Evolutionary conservation across 129 eudicot genomes (phyloP), one percentile per base, ranked within the genome.

Genomic region (Arctium minus): DNA sequence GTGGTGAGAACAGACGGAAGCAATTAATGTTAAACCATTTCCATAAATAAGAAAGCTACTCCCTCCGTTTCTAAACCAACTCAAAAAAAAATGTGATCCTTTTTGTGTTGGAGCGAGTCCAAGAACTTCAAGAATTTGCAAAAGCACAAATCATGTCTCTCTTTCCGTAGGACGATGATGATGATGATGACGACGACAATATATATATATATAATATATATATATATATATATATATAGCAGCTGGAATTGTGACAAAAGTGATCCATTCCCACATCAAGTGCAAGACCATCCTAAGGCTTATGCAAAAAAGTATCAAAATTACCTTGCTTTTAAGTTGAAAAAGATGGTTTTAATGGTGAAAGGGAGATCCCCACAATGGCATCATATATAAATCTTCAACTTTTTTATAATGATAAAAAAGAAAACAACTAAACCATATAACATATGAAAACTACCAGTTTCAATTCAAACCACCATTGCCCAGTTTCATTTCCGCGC

Each of bases 401-500:
- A 83, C 65, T 60, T 73, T 60, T 60, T 60, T 60, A 1, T 9
- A 46, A 1, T 17, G 4, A 12, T 22, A 22, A 56, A 50, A 53
- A 60, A 60, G 29, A 85, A 76, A 77, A 79, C 69, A 86, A 74
- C 83, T 86, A 81, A 65, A 81, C 75, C 62, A 75, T 64, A 62
- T 35, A 13, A 53, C 67, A 74, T 80, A 70, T 74, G 68, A 56
- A 80, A 80, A 31, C 84, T 79, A 83, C 84, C 77, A 27, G 82
- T 64, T 62, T 79, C 78, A 62, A 40, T 72, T 79, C 78, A 62
- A 40, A 72, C 46, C 50, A 82, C 69, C 64, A 33, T 37, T 73
- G 31, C 80, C 56, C 13, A 38, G 65, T 27, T 22, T 91, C 83
- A 92, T 77, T 90, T 94, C 77, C 97, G 92, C 56, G 89, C 92